Evolutionary conservation across 306 rosid genomes (phyloP), one percentile per base, ranked within the genome.

Genomic region (Hylodesmum podocarpum): DNA sequence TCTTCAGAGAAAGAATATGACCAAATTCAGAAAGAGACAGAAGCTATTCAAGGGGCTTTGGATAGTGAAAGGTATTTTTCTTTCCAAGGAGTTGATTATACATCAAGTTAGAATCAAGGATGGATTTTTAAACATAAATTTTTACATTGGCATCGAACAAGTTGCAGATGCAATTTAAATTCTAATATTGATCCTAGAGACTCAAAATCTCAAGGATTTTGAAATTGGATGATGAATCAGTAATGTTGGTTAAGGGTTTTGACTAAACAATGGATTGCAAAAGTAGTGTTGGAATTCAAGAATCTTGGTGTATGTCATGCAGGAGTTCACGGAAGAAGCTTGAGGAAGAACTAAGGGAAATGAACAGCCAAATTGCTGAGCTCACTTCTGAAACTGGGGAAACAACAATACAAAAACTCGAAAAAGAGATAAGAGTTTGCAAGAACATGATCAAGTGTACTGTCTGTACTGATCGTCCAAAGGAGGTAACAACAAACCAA

Each of bases 391-490:
- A 90, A 84, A 87, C 90, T 0, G 94, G 97, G 78, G 97, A 90
- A 78, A 81, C 90, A 8, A 92, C 97, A 44, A 71, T 91, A 61
- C 93, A 87, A 88, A 92, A 88, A 70, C 95, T 95, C 40, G 96
- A 95, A 81, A 89, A 88, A 55, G 99, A 95, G 72, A 90, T 95
- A 27, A 85, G 82, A 64, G 81, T 83, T 44, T 95, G 91, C 89
- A 92, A 95, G 83, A 81, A 90, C 70, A 85, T 95, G 84, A 84
- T 95, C 76, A 92, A 95, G 86, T 95, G 99, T 74, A 91, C 94
- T 14, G 96, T 92, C 59, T 95, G 97, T 78, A 86, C 90, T 37
- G 97, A 95, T 81, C 95, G 97, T 62, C 99, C 97, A 6, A 95
- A 95, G 86, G 99, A 95, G 99, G 99, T 95, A 72, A 75, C 77